Evolutionary conservation across 148 eudicot genomes (phyloP).

Genomic region (Limonium bicolor): DNA sequence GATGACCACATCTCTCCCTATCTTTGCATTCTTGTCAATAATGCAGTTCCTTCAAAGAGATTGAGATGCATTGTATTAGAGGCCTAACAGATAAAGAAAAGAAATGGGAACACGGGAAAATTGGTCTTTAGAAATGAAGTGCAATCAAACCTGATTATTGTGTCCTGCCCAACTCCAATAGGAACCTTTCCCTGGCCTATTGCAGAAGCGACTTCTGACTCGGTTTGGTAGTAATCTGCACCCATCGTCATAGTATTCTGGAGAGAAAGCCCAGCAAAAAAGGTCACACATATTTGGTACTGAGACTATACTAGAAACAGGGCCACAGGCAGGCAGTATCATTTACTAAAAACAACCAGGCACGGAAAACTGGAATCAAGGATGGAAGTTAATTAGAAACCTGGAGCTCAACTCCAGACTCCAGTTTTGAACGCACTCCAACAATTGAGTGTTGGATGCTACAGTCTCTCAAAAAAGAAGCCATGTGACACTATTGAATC

Average conservation of each 20-base stretch:
- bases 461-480: slow-evolving; percentile 62
- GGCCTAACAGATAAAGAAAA: too few species aligned
- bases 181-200: slow-evolving; percentile 84
- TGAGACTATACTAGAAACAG: too few species aligned
- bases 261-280: too few species aligned
- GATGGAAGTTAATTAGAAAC: too few species aligned
- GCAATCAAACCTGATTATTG: slow-evolving; percentile 94
- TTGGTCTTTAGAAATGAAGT: too few species aligned
- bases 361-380: too few species aligned
- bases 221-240: slow-evolving; percentile 88
- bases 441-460: slow-evolving; percentile 64
- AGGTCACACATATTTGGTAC: too few species aligned
- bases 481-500: slow-evolving; percentile 93
- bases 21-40: slow-evolving; percentile 95
- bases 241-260: slow-evolving; percentile 97
- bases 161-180: slow-evolving; percentile 69
- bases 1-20: slow-evolving; percentile 69
- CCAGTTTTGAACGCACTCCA: slow-evolving; percentile 75
- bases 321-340: too few species aligned
- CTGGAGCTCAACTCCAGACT: slow-evolving; percentile 43
- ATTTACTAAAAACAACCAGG: too few species aligned
- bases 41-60: slow-evolving; percentile 73
- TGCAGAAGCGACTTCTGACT: slow-evolving; percentile 70
- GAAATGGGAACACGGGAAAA: too few species aligned
- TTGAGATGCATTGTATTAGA: too few species aligned